Evolutionary conservation across 805 yeast genomes (phyloP), one percentile per base, ranked within the genome.

Genomic region (Saturnispora zaruensis): DNA sequence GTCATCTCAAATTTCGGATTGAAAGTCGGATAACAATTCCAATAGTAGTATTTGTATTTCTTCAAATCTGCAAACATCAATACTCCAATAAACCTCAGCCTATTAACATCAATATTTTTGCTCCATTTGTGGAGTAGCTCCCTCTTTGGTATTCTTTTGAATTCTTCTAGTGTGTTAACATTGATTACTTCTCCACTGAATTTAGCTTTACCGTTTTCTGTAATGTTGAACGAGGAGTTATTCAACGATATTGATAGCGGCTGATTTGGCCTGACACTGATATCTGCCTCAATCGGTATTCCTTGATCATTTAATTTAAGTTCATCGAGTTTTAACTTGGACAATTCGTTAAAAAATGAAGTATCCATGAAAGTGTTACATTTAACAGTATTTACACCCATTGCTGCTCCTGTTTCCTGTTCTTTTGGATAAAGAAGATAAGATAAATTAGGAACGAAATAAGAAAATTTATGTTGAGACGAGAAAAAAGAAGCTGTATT

Each of bases 41-140:
- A 95, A 66, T 93, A 90, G 60, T 77, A 84, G 61, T 84, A 91
- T 59, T 77, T 81, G 69, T 85, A 90, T 66, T 85, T 87, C 64
- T 93, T 93, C 62, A 93, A 74, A 65, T 93, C 99, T 1, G 95
- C 84, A 67, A 82, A 93, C 40, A 89, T 74, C 26, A 90, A 68
- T 1, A 86, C 57, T 4, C 68, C 65, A 55, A 83, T 81, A 7
- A 62, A 56, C 13, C 66, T 67, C 14, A 70, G 63, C 9, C 50
- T 45, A 7, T 75, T 71, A 6, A 55, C 61, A 8, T 56, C 55
- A 48, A 56, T 53, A 26, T 48, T 8, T 5, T 32, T n/a, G 2
- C 74, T 80, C 23, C 71, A 64, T 0, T 66, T 61, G 24, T 66
- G 66, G n/a, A 90, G 59, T 50, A 84, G 73, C 4, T 66, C 63